phyloP scores from a whole-genome alignment of 2,329 filamentous ascomycete genomes.

The Colletotrichum sp. region DNA sequence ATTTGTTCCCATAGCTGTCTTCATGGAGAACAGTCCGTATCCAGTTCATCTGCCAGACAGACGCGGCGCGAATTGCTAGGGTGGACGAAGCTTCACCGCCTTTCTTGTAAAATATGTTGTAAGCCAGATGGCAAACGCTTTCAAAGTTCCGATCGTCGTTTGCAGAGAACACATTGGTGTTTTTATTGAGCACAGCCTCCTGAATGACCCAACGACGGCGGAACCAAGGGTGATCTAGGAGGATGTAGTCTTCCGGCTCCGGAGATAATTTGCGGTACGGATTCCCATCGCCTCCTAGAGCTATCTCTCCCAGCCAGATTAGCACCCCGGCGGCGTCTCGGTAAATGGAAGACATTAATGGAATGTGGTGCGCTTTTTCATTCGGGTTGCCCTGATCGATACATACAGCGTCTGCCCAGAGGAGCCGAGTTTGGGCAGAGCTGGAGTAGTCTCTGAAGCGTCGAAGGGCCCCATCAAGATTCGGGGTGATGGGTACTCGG shows the following conservation, averaged over 20 bases:
- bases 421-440: not conserved
- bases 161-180: not conserved
- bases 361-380: not conserved
- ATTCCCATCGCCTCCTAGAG: no score
- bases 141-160: not conserved
- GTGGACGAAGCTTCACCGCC: no score
- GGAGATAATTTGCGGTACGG: no score
- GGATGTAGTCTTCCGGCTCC: no score
- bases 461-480: not conserved
- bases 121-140: rapidly evolving
- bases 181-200: not conserved
- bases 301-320: not conserved
- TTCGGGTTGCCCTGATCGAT: not conserved
- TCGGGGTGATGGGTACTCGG: not conserved
- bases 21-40: not conserved
- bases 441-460: not conserved
- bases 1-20: no score
- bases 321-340: not conserved
- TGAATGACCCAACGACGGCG: not conserved
- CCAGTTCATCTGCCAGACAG: not conserved
- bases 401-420: not conserved
- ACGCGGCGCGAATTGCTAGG: not conserved
- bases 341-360: not conserved
- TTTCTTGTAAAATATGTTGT: not conserved
- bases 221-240: not conserved